Percentiles rank a stretch among this genome's conserved stretches.
phyloP scores from a whole-genome alignment of 352 stramenopile genomes.

The Phytophthora citrophthora region DNA sequence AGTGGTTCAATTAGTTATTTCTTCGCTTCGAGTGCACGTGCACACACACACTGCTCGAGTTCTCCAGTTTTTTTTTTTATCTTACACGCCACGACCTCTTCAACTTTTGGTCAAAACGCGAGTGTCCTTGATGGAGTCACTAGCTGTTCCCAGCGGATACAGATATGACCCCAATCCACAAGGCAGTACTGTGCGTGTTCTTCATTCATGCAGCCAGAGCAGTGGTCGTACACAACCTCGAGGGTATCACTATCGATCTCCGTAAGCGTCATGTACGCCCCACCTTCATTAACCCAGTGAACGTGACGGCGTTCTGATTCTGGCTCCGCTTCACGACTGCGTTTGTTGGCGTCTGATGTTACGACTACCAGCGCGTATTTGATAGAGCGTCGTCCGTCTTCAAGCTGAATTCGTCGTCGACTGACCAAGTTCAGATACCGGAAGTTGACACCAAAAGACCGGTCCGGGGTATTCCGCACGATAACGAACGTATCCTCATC shows the following conservation, averaged over 20 bases:
- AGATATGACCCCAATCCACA: constrained; percentile 58
- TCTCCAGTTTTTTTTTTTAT: constrained; percentile 9
- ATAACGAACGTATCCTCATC: constrained; percentile 40
- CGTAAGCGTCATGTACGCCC: constrained; percentile 42
- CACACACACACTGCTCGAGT: neutral
- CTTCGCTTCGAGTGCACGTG: neutral
- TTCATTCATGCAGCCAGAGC: constrained; percentile 44
- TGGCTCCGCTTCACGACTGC: constrained; percentile 39
- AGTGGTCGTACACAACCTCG: constrained; percentile 51
- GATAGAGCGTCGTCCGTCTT: constrained; percentile 27
- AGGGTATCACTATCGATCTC: constrained; percentile 39
- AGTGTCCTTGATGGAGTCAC: constrained; percentile 57
- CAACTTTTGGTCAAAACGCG: constrained; percentile 11
- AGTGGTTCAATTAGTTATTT: neutral
- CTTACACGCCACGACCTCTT: constrained; percentile 5
- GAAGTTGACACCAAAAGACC: constrained; percentile 16
- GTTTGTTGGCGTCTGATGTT: constrained; percentile 38
- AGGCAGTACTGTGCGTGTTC: constrained; percentile 58
- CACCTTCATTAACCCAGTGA: constrained; percentile 46
- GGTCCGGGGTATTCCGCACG: constrained; percentile 30
- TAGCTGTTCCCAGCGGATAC: constrained; percentile 66
- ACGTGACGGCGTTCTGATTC: constrained; percentile 14
- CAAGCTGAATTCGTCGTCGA: constrained; percentile 14
- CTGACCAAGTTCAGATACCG: constrained; percentile 49
- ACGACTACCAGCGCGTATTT: constrained; percentile 40